These are phyloP conservation scores for Colletotrichum sp. DNA, from an alignment of 2,329 filamentous ascomycete genomes.

Conservation along the genomic window DNA sequence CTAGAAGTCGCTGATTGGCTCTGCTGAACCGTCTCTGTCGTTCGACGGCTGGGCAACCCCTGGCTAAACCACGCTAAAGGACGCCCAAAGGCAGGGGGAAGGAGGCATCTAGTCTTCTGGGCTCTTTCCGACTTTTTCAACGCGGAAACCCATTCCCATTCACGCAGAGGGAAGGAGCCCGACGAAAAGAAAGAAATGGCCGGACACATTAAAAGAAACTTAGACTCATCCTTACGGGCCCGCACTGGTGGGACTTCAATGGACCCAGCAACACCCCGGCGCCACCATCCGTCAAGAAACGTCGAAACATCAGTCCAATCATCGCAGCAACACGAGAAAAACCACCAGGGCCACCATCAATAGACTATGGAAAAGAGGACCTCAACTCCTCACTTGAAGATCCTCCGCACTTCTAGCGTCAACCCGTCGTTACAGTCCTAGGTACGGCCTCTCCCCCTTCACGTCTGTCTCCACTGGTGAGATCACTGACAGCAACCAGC, in stretches of 20 bases:
- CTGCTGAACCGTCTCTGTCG: neutral
- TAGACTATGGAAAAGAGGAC: neutral
- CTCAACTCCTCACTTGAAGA: neutral
- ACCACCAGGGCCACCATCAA: neutral
- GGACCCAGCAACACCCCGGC: neutral
- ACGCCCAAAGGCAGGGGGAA: neutral
- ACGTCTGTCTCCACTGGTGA: neutral
- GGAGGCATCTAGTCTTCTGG: neutral
- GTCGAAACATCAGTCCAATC: slow-evolving; percentile 3
- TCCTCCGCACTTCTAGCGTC: neutral
- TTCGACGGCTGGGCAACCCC: slow-evolving; percentile 6
- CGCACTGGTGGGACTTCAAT: neutral
- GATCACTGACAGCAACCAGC: neutral
- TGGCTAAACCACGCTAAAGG: slow-evolving; percentile 9
- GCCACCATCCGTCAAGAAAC: neutral
- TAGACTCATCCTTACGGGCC: neutral
- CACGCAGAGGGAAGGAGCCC: neutral
- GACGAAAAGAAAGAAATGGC: neutral
- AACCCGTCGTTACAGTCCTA: neutral
- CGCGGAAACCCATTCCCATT: neutral
- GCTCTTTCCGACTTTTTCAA: neutral
- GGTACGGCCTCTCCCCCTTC: neutral
- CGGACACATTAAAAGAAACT: neutral
- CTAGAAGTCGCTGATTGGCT: neutral
- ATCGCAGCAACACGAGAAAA: neutral